Conservation (phyloP, 2,329 filamentous ascomycete genomes). For the Parascedosporium putredinis region DNA sequence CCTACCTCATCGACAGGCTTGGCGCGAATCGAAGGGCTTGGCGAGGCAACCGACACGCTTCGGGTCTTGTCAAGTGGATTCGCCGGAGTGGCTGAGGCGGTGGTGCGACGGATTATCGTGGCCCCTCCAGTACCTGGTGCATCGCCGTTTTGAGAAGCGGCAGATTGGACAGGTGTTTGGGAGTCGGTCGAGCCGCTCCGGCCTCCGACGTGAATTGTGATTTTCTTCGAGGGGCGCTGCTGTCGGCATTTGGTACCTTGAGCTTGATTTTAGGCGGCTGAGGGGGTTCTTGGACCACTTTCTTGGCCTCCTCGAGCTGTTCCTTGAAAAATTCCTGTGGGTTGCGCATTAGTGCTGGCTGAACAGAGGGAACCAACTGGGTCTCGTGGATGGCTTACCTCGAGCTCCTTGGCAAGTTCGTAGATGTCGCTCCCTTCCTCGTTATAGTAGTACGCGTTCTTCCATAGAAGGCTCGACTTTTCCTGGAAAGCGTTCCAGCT, state of each 20-base stretch:
- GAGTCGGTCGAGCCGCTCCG: conserved; percentile 38
- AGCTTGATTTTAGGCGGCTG: conserved; percentile 67
- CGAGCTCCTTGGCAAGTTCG: conserved; percentile 63
- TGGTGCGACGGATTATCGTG: neutral
- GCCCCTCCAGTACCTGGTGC: neutral
- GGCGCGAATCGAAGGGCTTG: conserved; percentile 28
- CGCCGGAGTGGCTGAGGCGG: conserved; percentile 10
- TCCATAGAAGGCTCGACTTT: conserved; percentile 72
- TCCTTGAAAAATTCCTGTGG: conserved; percentile 56
- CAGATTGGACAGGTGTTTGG: conserved; percentile 13
- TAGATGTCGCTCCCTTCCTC: conserved; percentile 85
- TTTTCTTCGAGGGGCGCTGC: conserved; percentile 42
- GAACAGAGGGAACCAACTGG: neutral
- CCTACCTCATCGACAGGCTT: conserved; percentile 25
- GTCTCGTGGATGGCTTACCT: conserved; percentile 40
- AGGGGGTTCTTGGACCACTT: conserved; percentile 59
- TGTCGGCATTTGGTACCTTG: conserved; percentile 46
- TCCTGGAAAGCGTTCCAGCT: conserved; percentile 75
- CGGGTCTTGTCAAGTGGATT: conserved; percentile 28
- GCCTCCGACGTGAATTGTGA: conserved; percentile 61
- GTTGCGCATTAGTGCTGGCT: neutral
- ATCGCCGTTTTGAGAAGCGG: conserved; percentile 22
- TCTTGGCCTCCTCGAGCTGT: conserved; percentile 61
- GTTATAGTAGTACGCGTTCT: conserved; percentile 81
- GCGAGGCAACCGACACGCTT: conserved; percentile 30